Conservation (phyloP, 1,284 basidiomycete species). For the Leccinum insolens region DNA sequence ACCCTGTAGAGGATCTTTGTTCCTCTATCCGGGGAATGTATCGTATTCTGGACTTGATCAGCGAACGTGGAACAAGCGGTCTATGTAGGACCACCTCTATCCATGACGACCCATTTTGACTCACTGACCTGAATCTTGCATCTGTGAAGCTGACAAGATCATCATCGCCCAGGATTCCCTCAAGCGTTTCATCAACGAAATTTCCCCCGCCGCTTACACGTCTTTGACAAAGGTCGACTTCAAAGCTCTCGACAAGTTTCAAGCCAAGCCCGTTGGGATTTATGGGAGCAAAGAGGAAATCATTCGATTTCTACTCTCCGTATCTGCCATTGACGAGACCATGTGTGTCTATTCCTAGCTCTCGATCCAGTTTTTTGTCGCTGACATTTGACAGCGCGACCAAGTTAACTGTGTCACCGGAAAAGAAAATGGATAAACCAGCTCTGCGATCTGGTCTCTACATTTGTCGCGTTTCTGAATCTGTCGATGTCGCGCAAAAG, state of each 20-base stretch:
- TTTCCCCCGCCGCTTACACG: conserved; percentile 49
- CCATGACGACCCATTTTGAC: background rate
- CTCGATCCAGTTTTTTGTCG: background rate
- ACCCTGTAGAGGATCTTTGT: conserved; percentile 31
- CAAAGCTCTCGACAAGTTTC: conserved; percentile 45
- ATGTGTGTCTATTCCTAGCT: conserved; percentile 34
- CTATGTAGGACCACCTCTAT: conserved; percentile 41
- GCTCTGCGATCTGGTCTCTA: conserved; percentile 55
- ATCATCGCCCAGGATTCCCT: conserved; percentile 56
- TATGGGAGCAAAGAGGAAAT: conserved; percentile 58
- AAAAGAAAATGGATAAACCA: conserved; percentile 24
- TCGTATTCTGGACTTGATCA: conserved; percentile 57
- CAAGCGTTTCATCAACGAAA: conserved; percentile 45
- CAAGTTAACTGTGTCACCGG: conserved; percentile 17
- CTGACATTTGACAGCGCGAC: conserved; percentile 15
- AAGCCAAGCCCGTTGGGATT: conserved; percentile 52
- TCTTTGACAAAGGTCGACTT: conserved; percentile 60
- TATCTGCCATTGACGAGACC: conserved; percentile 38
- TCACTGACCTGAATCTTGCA: conserved; percentile 5
- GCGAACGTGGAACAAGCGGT: conserved; percentile 52
- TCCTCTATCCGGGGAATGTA: conserved; percentile 45
- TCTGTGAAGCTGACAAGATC: conserved; percentile 54
- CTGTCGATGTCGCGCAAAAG: conserved; percentile 18
- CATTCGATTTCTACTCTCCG: conserved; percentile 42
- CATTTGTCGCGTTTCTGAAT: conserved; percentile 28